Evolutionary conservation across 108 stramenopile genomes (phyloP), one percentile per base, ranked within the genome.

Genomic region (Skeletonema costatum): DNA sequence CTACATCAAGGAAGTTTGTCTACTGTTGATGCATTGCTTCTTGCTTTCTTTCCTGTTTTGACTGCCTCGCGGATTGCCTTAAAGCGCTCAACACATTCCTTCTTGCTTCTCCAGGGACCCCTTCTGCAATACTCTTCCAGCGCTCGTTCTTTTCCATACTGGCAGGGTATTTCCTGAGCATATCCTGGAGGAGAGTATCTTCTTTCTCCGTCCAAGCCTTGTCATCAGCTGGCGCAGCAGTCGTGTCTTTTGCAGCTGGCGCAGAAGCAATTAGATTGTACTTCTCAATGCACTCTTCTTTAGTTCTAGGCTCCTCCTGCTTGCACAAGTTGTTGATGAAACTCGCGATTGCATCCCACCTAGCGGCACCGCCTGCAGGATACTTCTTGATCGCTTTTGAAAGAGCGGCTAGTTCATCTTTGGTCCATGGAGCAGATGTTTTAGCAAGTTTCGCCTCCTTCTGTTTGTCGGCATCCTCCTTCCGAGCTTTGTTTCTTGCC

Each of bases 81-180:
- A 90, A 93, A 99, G 61, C 98, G 89, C 60, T 88, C 82, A 4
- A 96, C 96, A 75, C 99, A 99, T 12, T 98, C 93, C 84, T 99
- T 98, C 88, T 97, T 98, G 32, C 79, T 90, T 74, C 95, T 99
- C 8, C 97, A 12, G 81, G 56, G 36, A 99, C 97, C 16, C 82
- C 88, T 21, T 85, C 87, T 36, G 98, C 89, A 82, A 99, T 98
- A 25, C 62, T 72, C 12, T 83, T 84, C 99, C 99, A 99, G 31
- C 99, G 92, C 75, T 97, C 99, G 77, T 98, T 97, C 83, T 99
- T 99, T 14, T 98, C 98, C 94, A 99, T 97, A 33, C 84, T 83
- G 19, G 95, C 81, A 31, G 98, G 98, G 77, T 76, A 97, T 42
- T 89, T 86, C 29, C 82, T 71, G 11, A 99, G 80, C 36, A 87